Base-by-base conservation (phyloP, 352 stramenopile genomes). In the Nothophytophthora sp. region DNA sequence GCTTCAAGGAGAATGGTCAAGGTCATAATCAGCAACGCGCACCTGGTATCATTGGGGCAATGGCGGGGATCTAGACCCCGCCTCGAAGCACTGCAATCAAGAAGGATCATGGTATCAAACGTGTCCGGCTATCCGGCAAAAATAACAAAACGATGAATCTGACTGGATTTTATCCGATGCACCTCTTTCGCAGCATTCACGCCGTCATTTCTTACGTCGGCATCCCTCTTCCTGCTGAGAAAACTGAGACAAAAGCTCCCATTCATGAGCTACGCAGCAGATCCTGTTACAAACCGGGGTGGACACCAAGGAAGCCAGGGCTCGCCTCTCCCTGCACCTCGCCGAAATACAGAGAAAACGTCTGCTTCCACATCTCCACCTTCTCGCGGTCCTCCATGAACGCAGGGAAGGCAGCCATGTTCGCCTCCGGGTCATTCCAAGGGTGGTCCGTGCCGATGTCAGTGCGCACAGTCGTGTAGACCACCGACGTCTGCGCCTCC, bases 331-430 rank as follows among this genome's bases (percentile, higher is more conserved):
- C 74, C 38, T 66, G 65, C 32, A 81, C 71, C 32, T 86, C 71
- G 19, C 68, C 70, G 36, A 86, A 81, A 63, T 81, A 84, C 25
- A 86, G 36, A 10, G 63, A 42, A 34, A 86, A 78, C 10, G 67
- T 86, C 29, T 48, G 18, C 37, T 73, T 72, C 46, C 67, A 63
- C 24, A 61, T 38, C 63, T 86, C 72, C 6, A 83, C 41, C 20
- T 59, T 52, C 8, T 54, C 66, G 25, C 75, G 71, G 50, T 86
- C 69, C 25, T 70, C 63, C 75, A 83, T 83, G 52, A 76, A 86
- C 48, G 13, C 18, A 0, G 45, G 51, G 52, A 86, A 83, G 12
- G 43, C 42, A 19, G 16, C 18, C 43, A 66, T 41, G n/a, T 72
- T 67, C 16, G 68, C 65, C 22, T 78, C 43, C n/a, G 54, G 42